Base-by-base conservation (phyloP, 495 filamentous ascomycete species). In the Viridothelium virens region DNA sequence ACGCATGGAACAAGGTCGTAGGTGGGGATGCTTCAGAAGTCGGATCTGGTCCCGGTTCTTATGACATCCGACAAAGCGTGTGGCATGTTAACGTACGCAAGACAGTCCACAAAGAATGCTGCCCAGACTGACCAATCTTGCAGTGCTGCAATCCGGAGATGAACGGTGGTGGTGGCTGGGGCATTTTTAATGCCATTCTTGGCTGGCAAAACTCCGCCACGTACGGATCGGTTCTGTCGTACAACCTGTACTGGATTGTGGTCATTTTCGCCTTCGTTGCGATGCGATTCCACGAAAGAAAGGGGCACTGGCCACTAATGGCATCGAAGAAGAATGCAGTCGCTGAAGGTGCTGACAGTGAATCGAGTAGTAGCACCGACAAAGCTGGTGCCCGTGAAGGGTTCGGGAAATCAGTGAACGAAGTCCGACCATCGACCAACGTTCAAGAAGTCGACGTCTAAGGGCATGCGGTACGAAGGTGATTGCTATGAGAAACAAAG, bases 161-260 rank as follows among this genome's bases (percentile, higher is more conserved):
- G 16, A 85, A 86, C 63, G 89, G 89, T 39, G 91, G 90, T 18
- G 85, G 84, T 56, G 91, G 91, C 34, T 97, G 92, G 92, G 91
- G 91, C 56, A 84, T 96, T 72, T 95, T 96, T 80, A 95, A 93
- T 68, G 86, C 89, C 18, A 77, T 87, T 68, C 76, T 91, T 9
- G 92, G 92, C 33, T 97, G 92, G 92, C 84, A 86, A 66, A 96
- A 96, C 76, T 89, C 89, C 0, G 92, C 91, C 1, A 93, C 91
- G 0, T 91, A 93, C 65, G 90, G 86, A 61, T 87, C 86, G 0
- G 88, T 94, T 47, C 85, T 97, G 66, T 85, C 87, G 3, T 97
- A 97, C 78, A 95, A 96, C 71, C 36, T 95, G 3, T 97, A 96
- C 79, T 97, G 84, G 89, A 76, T 96, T 37, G 76, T 76, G 12